These are phyloP conservation scores for Arxiozyma heterogenica DNA, from an alignment of 1,139 yeast genomes.

Conservation along the genomic window DNA sequence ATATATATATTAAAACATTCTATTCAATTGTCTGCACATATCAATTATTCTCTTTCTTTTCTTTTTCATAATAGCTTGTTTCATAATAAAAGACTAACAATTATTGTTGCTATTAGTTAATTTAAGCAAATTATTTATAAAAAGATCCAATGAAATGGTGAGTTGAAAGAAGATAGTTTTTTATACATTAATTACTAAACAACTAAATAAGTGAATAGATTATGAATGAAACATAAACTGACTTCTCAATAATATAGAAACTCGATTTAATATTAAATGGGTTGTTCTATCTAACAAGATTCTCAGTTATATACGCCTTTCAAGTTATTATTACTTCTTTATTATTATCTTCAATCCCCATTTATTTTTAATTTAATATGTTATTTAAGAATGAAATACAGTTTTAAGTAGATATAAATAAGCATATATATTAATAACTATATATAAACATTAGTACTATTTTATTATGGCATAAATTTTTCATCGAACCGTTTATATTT, in stretches of 20 bases:
- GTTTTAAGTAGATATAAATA: conserved; percentile 10
- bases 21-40: too few species aligned
- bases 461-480: not conserved
- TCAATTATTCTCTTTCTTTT: too few species aligned
- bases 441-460: not conserved
- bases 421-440: not conserved
- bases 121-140: too few species aligned
- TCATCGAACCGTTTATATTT: not conserved
- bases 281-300: conserved; percentile 44
- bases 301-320: conserved; percentile 77
- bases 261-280: conserved; percentile 9
- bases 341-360: conserved; percentile 70
- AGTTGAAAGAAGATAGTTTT: not conserved
- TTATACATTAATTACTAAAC: too few species aligned
- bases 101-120: not conserved
- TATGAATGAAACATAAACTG: not conserved
- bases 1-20: too few species aligned
- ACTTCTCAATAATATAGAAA: not conserved
- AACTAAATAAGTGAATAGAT: too few species aligned
- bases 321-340: conserved; percentile 77
- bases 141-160: too few species aligned
- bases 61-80: too few species aligned
- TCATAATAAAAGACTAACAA: too few species aligned
- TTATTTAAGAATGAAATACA: conserved; percentile 36
- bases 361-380: conserved; percentile 71